Evolutionary conservation across 1,284 basidiomycete species (phyloP).

Genomic region (Wolfiporia cocos): DNA sequence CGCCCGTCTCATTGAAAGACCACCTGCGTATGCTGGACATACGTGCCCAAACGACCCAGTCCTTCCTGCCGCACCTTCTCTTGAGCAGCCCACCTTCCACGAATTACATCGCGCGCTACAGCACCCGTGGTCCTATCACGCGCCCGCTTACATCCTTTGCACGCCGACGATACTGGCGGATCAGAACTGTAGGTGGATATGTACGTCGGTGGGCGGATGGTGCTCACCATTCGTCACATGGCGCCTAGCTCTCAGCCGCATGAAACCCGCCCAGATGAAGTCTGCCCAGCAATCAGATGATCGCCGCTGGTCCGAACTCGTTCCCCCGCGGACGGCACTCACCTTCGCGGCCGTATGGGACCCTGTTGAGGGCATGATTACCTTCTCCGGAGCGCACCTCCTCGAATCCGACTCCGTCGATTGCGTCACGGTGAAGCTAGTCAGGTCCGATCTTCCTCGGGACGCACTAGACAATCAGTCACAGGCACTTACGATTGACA

Average conservation of each 20-base stretch:
- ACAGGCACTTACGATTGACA: slow-evolving; percentile 33
- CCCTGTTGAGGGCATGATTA: slow-evolving; percentile 47
- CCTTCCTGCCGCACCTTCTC: too few species aligned
- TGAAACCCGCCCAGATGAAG: not conserved
- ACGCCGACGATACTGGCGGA: too few species aligned
- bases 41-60: too few species aligned
- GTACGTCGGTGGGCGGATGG: too few species aligned
- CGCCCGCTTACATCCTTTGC: too few species aligned
- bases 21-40: too few species aligned
- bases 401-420: slow-evolving; percentile 29
- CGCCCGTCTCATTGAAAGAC: too few species aligned
- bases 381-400: slow-evolving; percentile 45
- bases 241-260: not conserved
- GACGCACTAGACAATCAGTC: slow-evolving; percentile 28
- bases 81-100: too few species aligned
- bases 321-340: slow-evolving; percentile 47
- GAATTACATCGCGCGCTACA: too few species aligned
- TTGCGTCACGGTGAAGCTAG: slow-evolving; percentile 17
- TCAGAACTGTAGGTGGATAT: too few species aligned
- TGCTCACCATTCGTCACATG: too few species aligned
- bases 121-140: too few species aligned
- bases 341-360: slow-evolving; percentile 58
- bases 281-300: slow-evolving; percentile 9
- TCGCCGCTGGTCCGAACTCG: slow-evolving; percentile 47
- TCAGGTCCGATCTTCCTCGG: slow-evolving; percentile 15